Evolutionary conservation across 495 filamentous ascomycete species (phyloP).

Genomic region (Xylaria cubensis): DNA sequence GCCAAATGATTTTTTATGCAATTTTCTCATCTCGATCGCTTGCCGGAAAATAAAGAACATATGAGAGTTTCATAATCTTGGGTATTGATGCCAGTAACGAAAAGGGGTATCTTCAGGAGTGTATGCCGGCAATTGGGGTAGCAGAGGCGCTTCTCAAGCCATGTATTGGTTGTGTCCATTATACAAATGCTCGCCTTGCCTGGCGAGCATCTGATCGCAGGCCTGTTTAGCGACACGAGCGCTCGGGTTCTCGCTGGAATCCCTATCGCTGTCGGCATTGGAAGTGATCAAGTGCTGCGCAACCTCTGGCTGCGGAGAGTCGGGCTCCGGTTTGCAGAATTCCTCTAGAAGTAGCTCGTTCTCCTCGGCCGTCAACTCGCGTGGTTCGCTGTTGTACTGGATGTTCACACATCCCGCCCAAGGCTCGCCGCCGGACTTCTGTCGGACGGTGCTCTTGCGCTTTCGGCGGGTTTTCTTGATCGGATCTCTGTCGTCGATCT

Average conservation of each 20-base stretch:
- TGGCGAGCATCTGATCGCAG: conserved; percentile 48
- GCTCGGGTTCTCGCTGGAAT: conserved; percentile 43
- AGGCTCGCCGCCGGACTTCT: conserved; percentile 31
- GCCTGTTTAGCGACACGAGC: conserved; percentile 51
- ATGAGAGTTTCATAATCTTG: background rate
- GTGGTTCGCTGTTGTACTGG: conserved; percentile 37
- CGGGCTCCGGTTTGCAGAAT: conserved; percentile 43
- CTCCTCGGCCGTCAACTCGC: conserved; percentile 45
- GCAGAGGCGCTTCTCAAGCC: background rate
- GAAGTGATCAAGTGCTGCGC: conserved; percentile 35
- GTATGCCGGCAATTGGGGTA: background rate
- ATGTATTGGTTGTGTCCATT: conserved; percentile 19
- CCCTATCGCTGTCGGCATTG: conserved; percentile 28
- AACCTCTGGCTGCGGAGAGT: conserved; percentile 28
- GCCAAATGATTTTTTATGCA: conserved; percentile 17
- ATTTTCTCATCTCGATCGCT: conserved; percentile 11
- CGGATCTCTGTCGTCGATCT: conserved; percentile 39
- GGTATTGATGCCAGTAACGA: conserved; percentile 18
- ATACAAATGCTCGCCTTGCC: conserved; percentile 20
- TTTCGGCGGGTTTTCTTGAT: conserved; percentile 41
- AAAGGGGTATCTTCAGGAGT: conserved; percentile 19
- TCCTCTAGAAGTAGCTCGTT: conserved; percentile 50
- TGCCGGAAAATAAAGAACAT: background rate
- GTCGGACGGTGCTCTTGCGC: conserved; percentile 34
- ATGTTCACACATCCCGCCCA: conserved; percentile 33